Evolutionary conservation across 108 stramenopile genomes (phyloP), one percentile per base, ranked within the genome.

Genomic region (Fistulifera pelliculosa): DNA sequence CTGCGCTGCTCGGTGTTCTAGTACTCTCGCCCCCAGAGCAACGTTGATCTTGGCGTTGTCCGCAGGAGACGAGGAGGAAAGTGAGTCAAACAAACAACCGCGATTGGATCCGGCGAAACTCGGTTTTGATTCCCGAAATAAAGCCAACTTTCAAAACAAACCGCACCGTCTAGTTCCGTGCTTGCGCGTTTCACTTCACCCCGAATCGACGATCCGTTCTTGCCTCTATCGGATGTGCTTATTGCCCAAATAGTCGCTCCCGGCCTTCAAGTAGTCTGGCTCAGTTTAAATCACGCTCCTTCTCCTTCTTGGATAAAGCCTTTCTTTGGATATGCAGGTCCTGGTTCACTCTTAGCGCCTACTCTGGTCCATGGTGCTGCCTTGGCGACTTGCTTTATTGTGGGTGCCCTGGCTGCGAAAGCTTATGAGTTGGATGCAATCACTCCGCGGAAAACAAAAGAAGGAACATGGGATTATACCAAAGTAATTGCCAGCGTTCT

Each of bases 351-450:
- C 10, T 54, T 91, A 48, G 80, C 80, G 7, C 89, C 89, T 0
- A 75, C 80, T 0, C 48, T 91, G 40, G 64, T 91, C 56, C 85
- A 86, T 53, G 89, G 89, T 8, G 83, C 85, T 13, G 85, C 80
- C 6, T 49, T 87, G 56, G 83, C 89, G 0, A 70, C 70, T 10
- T 86, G 85, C 62, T 91, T 85, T 85, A 1, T 80, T 1, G 40
- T 66, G 39, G 89, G 85, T 6, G 79, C 80, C 27, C 57, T 91
- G 64, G 80, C 83, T 0, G 82, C 83, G 10, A 65, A 59, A 17
- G 71, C 73, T 25, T 91, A 73, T 44, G 81, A 84, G 58, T 38
- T 38, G 52, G 71, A 82, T 28, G 69, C 80, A 4, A n/a, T 54
- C n/a, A 11, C 15, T 1, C 31, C 53, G 31, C 18, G 18, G 14